phyloP scores from a whole-genome alignment of 2,329 filamentous ascomycete genomes.

The Ophiostoma fasciatum region DNA sequence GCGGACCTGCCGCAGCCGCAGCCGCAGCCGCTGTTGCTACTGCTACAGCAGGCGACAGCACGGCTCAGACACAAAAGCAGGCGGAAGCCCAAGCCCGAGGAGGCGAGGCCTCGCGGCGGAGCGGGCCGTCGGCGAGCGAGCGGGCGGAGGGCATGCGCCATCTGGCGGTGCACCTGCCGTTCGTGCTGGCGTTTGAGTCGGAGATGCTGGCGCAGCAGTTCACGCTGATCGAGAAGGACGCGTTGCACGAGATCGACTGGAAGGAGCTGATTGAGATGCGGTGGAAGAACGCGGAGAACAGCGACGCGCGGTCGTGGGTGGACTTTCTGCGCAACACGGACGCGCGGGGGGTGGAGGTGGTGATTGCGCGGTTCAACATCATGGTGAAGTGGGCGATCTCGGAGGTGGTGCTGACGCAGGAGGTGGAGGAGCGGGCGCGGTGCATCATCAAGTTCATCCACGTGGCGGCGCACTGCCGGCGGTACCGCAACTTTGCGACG shows the following conservation, averaged over 20 bases:
- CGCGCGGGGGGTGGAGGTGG: conserved; percentile 64
- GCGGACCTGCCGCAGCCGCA: neutral
- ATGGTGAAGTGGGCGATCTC: conserved; percentile 80
- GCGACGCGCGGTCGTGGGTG: conserved; percentile 62
- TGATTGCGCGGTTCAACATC: conserved; percentile 75
- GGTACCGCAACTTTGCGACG: conserved; percentile 69
- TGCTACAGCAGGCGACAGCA: neutral
- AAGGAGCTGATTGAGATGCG: conserved; percentile 72
- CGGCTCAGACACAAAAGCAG: no score
- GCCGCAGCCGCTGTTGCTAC: no score
- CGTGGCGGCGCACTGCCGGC: conserved; percentile 61
- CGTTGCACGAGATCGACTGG: conserved; percentile 76
- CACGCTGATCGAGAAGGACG: conserved; percentile 74
- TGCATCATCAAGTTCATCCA: conserved; percentile 73
- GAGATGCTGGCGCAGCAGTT: conserved; percentile 69
- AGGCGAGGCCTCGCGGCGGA: neutral
- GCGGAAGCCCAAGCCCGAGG: no score
- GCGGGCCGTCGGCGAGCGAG: conserved; percentile 17
- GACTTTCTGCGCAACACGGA: conserved; percentile 61
- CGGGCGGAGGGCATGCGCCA: conserved; percentile 17
- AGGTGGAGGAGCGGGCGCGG: conserved; percentile 55
- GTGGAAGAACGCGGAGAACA: conserved; percentile 57
- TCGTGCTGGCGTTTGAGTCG: conserved; percentile 69
- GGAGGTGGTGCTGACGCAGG: conserved; percentile 59
- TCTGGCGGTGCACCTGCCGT: conserved; percentile 53